Evolutionary conservation across 306 rosid species (phyloP), one percentile per base, ranked within the genome.

Genomic region (Lithocarpus polystachyus): DNA sequence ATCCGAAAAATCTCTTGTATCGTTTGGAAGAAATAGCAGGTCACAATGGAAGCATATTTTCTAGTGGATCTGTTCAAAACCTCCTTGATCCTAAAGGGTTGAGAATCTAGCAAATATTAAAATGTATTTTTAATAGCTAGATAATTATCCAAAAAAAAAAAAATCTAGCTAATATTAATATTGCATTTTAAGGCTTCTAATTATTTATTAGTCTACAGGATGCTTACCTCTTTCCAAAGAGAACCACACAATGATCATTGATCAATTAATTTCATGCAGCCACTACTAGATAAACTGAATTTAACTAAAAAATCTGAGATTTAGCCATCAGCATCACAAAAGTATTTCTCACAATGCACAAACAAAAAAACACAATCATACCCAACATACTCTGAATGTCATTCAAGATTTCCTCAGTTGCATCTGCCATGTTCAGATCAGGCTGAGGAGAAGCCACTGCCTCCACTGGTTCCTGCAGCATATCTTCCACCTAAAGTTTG

Each of bases 401-500:
- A 20, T 65, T 72, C 11, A 57, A 35, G 24, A 40, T 76, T 67
- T 77, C 85, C 77, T 26, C 52, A 71, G 76, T 23, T 65, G 73
- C 54, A 55, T 82, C 86, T 73, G 22, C 86, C 71, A 40, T 28
- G 72, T 77, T 76, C 40, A 53, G 48, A 75, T 85, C 61, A 17
- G 53, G 70, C 75, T 74, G 80, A 26, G 67, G 74, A 56, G 83
- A 73, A 85, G 84, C 80, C 56, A 75, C 72, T 72, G 57, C 68
- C 68, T 79, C 80, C 55, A 74, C 74, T 65, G 62, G 57, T 69
- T 78, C 85, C 73, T 56, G 90, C 62, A 14, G 48, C 40, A 28
- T 57, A 77, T 90, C 83, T 86, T 78, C 90, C 74, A 68, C 87
- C 96, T 85, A 89, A 65, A 71, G 73, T 71, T 64, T 68, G 73